Conservation (phyloP, 1,284 basidiomycete genomes). For the Spongiforma sp. region DNA sequence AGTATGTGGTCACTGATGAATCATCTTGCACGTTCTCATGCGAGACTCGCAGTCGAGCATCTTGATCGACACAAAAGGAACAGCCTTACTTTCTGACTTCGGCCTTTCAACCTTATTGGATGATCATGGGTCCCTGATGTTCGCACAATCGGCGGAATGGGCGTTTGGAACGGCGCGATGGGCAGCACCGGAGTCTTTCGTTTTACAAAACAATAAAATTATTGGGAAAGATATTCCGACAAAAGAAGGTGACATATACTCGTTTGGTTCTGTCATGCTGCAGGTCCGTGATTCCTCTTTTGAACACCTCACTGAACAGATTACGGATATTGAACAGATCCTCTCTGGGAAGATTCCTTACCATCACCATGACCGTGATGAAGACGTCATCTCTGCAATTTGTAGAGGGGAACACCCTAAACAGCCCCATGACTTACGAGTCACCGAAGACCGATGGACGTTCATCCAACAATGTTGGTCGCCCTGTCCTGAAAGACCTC, state of each 20-base stretch:
- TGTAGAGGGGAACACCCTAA: slow-evolving; percentile 8
- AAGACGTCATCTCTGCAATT: slow-evolving; percentile 11
- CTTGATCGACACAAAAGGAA: slow-evolving; percentile 10
- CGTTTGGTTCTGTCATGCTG: slow-evolving; percentile 20
- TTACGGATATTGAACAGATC: slow-evolving; percentile 8
- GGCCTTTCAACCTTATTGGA: slow-evolving; percentile 15
- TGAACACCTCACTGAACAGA: neutral
- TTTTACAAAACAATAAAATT: neutral
- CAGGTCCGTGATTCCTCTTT: slow-evolving; percentile 9
- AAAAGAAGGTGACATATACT: slow-evolving; percentile 11
- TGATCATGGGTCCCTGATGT: slow-evolving; percentile 7
- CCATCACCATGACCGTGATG: slow-evolving; percentile 9
- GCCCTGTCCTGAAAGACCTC: neutral
- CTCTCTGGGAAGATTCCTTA: slow-evolving; percentile 22
- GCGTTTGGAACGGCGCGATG: slow-evolving; percentile 6
- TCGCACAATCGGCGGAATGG: neutral
- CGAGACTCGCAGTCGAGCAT: slow-evolving; percentile 7
- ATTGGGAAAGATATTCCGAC: slow-evolving; percentile 5
- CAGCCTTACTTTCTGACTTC: slow-evolving; percentile 16
- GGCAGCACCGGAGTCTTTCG: slow-evolving; percentile 12
- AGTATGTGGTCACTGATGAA: neutral
- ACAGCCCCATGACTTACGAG: neutral
- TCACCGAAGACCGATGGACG: slow-evolving; percentile 14
- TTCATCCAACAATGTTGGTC: slow-evolving; percentile 10
- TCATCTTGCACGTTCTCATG: neutral